These are phyloP conservation scores for Leucocoprinus leucothites DNA, from an alignment of 768 basidiomycete species.

Conservation along the genomic window DNA sequence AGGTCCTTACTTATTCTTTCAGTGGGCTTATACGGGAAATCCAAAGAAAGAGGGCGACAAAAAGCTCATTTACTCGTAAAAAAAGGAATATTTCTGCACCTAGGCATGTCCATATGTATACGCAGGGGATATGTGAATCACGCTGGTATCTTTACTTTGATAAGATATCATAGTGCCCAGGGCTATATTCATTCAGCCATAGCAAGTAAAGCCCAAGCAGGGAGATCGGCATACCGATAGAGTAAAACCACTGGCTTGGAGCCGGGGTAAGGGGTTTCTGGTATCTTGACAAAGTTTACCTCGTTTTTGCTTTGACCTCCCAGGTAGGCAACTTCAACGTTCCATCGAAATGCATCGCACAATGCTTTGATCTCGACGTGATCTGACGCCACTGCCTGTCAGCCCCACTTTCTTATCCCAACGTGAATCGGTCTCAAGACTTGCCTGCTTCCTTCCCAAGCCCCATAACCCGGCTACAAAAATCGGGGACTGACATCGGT, in stretches of 20 bases:
- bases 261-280: constrained; percentile 40
- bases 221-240: constrained; percentile 52
- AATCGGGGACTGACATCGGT: constrained; percentile 53
- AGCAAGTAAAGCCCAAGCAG: neutral
- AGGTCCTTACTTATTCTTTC: neutral
- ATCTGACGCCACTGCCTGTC: constrained; percentile 38
- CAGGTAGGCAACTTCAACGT: constrained; percentile 76
- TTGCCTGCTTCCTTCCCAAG: constrained; percentile 76
- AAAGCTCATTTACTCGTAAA: neutral
- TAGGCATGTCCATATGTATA: neutral
- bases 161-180: constrained; percentile 87
- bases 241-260: constrained; percentile 61
- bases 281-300: constrained; percentile 69
- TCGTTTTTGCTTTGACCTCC: constrained; percentile 56
- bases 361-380: constrained; percentile 83
- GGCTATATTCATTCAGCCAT: constrained; percentile 38
- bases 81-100: too few species aligned
- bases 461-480: constrained; percentile 79
- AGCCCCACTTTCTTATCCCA: neutral
- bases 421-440: neutral
- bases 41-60: neutral
- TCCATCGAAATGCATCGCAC: constrained; percentile 60
- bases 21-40: constrained; percentile 17
- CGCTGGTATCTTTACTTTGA: constrained; percentile 12
- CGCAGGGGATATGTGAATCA: neutral